Evolutionary conservation across 2,329 filamentous ascomycete genomes (phyloP).

Genomic region (Teratosphaeria pseudoeucalypti): DNA sequence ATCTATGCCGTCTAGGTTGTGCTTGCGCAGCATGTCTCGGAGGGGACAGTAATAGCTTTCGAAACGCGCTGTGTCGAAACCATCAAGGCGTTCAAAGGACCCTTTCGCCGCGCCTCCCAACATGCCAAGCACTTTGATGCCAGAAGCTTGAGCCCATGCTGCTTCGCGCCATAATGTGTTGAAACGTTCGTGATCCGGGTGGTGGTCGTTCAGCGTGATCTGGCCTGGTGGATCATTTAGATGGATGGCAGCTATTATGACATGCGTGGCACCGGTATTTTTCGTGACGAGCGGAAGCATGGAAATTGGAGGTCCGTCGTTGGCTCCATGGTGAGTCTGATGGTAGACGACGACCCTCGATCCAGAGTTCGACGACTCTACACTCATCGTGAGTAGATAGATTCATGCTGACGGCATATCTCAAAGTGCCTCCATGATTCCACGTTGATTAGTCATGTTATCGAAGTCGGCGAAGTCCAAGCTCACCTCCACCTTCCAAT

Average conservation of each 20-base stretch:
- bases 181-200: conserved; percentile 53
- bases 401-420: background rate
- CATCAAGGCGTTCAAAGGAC: conserved; percentile 51
- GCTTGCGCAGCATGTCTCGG: conserved; percentile 50
- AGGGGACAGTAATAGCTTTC: conserved; percentile 65
- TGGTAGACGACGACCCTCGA: conserved; percentile 48
- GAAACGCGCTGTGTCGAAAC: conserved; percentile 53
- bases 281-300: conserved; percentile 51
- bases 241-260: conserved; percentile 80
- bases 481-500: background rate
- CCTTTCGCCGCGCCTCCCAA: conserved; percentile 75
- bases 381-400: conserved; percentile 1
- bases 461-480: background rate
- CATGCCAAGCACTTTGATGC: conserved; percentile 76
- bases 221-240: conserved; percentile 57
- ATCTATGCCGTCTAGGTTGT: conserved; percentile 59
- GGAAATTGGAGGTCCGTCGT: conserved; percentile 45
- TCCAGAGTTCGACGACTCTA: conserved; percentile 10
- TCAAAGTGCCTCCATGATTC: no score
- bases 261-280: conserved; percentile 60
- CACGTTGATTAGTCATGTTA: background rate
- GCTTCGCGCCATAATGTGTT: conserved; percentile 70
- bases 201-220: conserved; percentile 72
- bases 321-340: conserved; percentile 51
- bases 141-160: conserved; percentile 56